These are phyloP conservation scores for Colletotrichum theobromicola DNA, from an alignment of 2,329 filamentous ascomycete species.

Conservation along the genomic window DNA sequence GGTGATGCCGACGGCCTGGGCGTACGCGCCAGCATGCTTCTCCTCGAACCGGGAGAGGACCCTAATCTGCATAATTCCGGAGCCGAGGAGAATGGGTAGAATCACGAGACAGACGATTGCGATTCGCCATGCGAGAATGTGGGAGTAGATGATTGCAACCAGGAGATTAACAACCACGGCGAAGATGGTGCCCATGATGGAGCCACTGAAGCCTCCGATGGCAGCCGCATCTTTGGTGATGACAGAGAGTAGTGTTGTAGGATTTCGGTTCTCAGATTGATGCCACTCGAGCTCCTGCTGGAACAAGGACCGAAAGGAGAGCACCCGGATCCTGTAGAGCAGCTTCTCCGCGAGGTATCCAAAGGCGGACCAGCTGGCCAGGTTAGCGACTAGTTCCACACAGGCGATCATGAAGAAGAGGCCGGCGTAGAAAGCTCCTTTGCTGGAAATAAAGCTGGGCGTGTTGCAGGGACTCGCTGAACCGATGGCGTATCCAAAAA, in stretches of 20 bases:
- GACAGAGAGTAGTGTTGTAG: slow-evolving; percentile 66
- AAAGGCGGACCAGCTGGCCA: slow-evolving; percentile 59
- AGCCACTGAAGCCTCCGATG: slow-evolving; percentile 72
- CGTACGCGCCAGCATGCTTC: slow-evolving; percentile 68
- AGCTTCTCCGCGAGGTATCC: slow-evolving; percentile 63
- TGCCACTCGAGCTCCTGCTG: slow-evolving; percentile 75
- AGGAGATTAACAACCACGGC: slow-evolving; percentile 72
- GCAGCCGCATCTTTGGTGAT: slow-evolving; percentile 74
- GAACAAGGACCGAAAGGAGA: slow-evolving; percentile 69
- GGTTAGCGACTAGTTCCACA: slow-evolving; percentile 56
- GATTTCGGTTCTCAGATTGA: slow-evolving; percentile 66
- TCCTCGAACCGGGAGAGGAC: slow-evolving; percentile 67
- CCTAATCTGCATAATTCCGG: slow-evolving; percentile 72
- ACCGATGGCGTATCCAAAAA: slow-evolving; percentile 47
- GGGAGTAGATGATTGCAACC: slow-evolving; percentile 70
- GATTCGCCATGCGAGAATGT: slow-evolving; percentile 78
- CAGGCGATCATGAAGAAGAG: slow-evolving; percentile 62
- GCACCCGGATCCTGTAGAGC: slow-evolving; percentile 65
- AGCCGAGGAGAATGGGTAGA: slow-evolving; percentile 71
- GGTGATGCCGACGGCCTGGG: slow-evolving; percentile 66
- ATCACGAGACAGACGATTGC: slow-evolving; percentile 73
- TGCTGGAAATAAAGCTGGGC: slow-evolving; percentile 37
- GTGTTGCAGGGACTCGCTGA: slow-evolving; percentile 53
- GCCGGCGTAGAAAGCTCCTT: slow-evolving; percentile 54
- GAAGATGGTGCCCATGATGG: slow-evolving; percentile 72